Percentiles rank a stretch among this genome's conserved stretches.
These are phyloP conservation scores for Penicillium italicum DNA, from an alignment of 2,329 filamentous ascomycete genomes.

Conservation along the genomic window DNA sequence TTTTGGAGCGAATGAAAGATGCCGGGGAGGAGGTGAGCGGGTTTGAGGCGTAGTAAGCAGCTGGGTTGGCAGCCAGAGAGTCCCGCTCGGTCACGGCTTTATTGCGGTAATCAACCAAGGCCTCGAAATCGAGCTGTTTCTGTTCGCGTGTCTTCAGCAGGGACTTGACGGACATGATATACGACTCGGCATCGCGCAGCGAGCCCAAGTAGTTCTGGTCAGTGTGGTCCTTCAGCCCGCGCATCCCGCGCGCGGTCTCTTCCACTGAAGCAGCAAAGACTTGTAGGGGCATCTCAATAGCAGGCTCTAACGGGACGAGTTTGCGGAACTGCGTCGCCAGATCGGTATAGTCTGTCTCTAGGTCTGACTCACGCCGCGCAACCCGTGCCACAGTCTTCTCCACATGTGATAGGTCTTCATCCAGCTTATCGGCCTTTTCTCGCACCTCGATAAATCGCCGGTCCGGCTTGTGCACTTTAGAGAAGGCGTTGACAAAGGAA, in stretches of 20 bases:
- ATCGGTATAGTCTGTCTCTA: conserved; percentile 84
- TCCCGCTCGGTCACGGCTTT: conserved; percentile 87
- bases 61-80: conserved; percentile 63
- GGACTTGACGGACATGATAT: conserved; percentile 79
- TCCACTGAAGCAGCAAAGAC: conserved; percentile 84
- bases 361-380: conserved; percentile 77
- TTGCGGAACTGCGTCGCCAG: conserved; percentile 93
- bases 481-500: conserved; percentile 94
- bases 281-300: conserved; percentile 75
- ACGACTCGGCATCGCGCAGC: conserved; percentile 91
- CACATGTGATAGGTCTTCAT: conserved; percentile 87
- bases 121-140: conserved; percentile 97
- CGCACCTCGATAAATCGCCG: conserved; percentile 90
- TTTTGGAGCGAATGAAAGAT: conserved; percentile 85
- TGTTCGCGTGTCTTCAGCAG: conserved; percentile 91
- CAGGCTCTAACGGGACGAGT: conserved; percentile 82
- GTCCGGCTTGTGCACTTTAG: conserved; percentile 92
- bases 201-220: conserved; percentile 94
- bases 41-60: conserved; percentile 55
- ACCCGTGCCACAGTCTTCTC: conserved; percentile 95
- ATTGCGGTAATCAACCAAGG: conserved; percentile 89
- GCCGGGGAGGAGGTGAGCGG: conserved; percentile 63
- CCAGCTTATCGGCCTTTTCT: conserved; percentile 88
- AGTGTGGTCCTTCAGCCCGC: conserved; percentile 79
- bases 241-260: conserved; percentile 74